These are phyloP conservation scores for Iris macrosiphon DNA, from an alignment of 106 monocot species.

Conservation along the genomic window DNA sequence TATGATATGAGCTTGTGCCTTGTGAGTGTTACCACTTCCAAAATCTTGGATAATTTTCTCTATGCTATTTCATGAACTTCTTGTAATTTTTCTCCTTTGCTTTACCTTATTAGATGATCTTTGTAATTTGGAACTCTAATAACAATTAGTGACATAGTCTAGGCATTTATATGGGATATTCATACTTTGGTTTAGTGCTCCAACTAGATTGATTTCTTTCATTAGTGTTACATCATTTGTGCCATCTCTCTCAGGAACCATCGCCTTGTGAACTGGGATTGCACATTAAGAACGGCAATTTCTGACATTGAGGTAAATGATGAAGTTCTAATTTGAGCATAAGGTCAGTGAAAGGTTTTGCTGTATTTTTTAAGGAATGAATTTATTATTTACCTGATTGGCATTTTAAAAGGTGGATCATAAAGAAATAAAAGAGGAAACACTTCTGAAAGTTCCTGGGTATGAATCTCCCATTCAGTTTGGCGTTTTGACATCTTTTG, in stretches of 20 bases:
- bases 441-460: slow-evolving; percentile 69
- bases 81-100: no score
- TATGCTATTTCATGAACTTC: no score
- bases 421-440: slow-evolving; percentile 77
- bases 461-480: slow-evolving; percentile 65
- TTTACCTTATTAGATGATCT: no score
- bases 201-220: no score
- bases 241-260: slow-evolving; percentile 43
- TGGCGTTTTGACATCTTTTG: slow-evolving; percentile 81
- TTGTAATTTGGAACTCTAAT: no score
- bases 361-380: background rate
- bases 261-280: slow-evolving; percentile 98
- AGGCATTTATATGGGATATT: no score
- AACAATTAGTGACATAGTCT: no score
- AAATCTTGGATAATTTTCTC: no score
- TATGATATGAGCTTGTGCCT: no score
- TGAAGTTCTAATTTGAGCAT: background rate
- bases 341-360: background rate
- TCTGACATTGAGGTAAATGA: slow-evolving; percentile 87
- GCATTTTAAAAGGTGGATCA: slow-evolving; percentile 78
- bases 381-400: background rate
- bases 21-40: no score
- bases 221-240: no score
- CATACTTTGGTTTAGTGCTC: no score
- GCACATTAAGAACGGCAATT: slow-evolving; percentile 86